These are phyloP conservation scores for Vitis labrusca DNA, from an alignment of 164 flowering plant species.

Conservation along the genomic window DNA sequence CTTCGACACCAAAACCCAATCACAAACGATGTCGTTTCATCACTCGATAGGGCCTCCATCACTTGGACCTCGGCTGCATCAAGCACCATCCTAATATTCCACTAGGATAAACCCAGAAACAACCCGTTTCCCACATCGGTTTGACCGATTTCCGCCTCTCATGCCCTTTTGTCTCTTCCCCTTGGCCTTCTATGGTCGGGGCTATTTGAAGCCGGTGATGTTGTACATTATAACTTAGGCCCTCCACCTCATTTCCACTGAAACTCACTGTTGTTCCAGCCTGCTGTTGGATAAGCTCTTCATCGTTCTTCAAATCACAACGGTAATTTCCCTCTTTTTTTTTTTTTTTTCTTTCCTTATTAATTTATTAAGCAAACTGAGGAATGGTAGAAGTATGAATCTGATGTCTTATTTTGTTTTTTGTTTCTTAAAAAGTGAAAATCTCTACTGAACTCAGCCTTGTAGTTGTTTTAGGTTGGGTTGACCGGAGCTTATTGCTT, in stretches of 20 bases:
- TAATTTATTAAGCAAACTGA: not conserved
- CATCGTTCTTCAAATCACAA: not conserved
- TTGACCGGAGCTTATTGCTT: too few species aligned
- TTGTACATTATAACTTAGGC: not conserved
- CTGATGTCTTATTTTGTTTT: too few species aligned
- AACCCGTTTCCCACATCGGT: constrained; percentile 9
- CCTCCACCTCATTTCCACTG: not conserved
- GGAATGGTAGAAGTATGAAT: too few species aligned
- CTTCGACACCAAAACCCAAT: too few species aligned
- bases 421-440: too few species aligned
- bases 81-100: not conserved
- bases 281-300: not conserved
- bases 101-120: not conserved
- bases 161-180: not conserved
- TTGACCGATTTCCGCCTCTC: constrained; percentile 4
- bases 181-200: not conserved
- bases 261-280: not conserved
- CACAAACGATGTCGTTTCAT: too few species aligned
- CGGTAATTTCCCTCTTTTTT: not conserved
- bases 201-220: constrained; percentile 13
- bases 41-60: too few species aligned
- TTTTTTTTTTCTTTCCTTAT: not conserved
- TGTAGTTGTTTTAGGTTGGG: too few species aligned
- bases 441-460: too few species aligned
- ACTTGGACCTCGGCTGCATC: too few species aligned